Conservation (phyloP, 805 yeast genomes). For the Metahyphopichia silvanorum region DNA sequence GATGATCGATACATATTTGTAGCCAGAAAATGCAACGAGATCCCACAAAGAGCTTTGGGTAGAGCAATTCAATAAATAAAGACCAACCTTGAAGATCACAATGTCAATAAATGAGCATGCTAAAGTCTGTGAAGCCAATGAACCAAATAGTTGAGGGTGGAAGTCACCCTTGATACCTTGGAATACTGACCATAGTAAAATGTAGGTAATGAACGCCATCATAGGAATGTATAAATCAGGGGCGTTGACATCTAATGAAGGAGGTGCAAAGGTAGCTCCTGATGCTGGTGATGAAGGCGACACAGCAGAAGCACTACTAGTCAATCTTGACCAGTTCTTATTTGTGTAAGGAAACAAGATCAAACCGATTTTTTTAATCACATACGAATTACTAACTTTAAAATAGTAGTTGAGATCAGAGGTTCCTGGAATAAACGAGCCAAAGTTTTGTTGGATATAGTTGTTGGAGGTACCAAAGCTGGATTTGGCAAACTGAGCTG, state of each 20-base stretch:
- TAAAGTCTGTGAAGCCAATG: conserved; percentile 78
- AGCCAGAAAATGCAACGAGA: conserved; percentile 84
- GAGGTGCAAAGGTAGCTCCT: conserved; percentile 56
- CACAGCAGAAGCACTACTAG: conserved; percentile 16
- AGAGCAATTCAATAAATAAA: conserved; percentile 72
- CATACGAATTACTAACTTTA: conserved; percentile 88
- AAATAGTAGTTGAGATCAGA: conserved; percentile 78
- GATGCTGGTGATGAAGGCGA: conserved; percentile 25
- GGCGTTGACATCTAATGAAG: conserved; percentile 84
- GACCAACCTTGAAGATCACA: conserved; percentile 69
- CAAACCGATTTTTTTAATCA: conserved; percentile 64
- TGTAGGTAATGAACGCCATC: conserved; percentile 89
- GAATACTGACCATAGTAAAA: conserved; percentile 75
- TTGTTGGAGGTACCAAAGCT: conserved; percentile 82
- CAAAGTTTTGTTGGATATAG: conserved; percentile 70
- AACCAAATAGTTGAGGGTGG: conserved; percentile 90
- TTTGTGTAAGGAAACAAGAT: conserved; percentile 85
- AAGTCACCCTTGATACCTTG: conserved; percentile 86
- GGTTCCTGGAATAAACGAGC: conserved; percentile 45
- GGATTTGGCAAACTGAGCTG: conserved; percentile 81
- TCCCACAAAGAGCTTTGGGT: conserved; percentile 69
- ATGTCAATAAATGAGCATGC: conserved; percentile 81
- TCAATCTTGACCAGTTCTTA: conserved; percentile 73
- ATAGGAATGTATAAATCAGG: conserved; percentile 96
- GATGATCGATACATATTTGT: conserved; percentile 83